Base-by-base conservation (phyloP, 306 rosid species). In the Elaeagnus macrophylla region DNA sequence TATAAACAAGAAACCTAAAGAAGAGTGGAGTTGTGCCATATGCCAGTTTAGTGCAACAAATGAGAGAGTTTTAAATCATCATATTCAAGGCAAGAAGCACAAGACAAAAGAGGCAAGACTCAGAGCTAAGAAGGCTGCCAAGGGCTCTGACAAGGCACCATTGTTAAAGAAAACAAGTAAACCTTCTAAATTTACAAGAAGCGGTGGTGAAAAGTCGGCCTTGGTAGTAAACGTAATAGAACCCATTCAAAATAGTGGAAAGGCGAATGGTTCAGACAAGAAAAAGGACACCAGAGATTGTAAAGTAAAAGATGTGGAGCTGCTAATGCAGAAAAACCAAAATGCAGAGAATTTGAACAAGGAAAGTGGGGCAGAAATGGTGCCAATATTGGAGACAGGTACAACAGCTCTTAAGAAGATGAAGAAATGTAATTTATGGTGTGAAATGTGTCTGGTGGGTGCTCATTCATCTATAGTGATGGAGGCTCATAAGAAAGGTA, bases 41-140 rank as follows among this genome's bases (percentile, higher is more conserved):
- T 88, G 95, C 75, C 65, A 43, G 1, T 73, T 84, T 25, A 67
- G 62, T 32, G 62, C 72, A 35, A 10, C 75, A 0, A 39, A 65
- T 37, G 70, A 83, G 72, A 67, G 11, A 14, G 54, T 2, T 12
- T 72, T 89, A 18, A 59, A 59, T 11, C 56, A 54, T 4, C 94
- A 89, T 68, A 69, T 83, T 54, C 68, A 61, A 2, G 89, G 97
- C 25, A 85, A 15, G 80, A 89, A 67, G 77, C 97, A 83, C 79
- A 81, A 51, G 74, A 68, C 83, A 54, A 80, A 57, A 48, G 85
- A 66, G 62, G 71, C 60, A 36, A 35, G 56, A 9, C 55, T 76
- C 19, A 50, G 14, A 48, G 66, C 43, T 20, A 39, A 12, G 20
- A 78, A 47, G 37, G 48, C 10, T 12, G 63, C 51, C 39, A 70